Conservation (phyloP, 2,329 filamentous ascomycete species). For the Waltergamsia citrina region DNA sequence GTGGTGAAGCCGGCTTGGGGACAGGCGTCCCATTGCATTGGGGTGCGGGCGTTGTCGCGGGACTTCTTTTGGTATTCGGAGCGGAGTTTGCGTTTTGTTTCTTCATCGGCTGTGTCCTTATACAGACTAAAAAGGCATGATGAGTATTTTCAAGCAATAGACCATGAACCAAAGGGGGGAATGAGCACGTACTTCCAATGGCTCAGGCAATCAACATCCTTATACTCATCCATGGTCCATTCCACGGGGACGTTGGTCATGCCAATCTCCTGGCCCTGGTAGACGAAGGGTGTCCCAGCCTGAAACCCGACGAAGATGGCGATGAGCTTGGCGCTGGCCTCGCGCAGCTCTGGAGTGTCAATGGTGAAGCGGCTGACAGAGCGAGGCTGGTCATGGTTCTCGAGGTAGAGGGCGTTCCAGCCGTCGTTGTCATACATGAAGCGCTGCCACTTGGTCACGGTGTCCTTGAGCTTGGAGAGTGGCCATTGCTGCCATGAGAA, state of each 20-base stretch:
- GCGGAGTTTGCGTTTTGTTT: conserved; percentile 24
- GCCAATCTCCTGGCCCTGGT: conserved; percentile 61
- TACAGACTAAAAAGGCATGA: conserved; percentile 16
- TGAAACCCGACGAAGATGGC: conserved; percentile 47
- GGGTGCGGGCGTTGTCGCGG: conserved; percentile 61
- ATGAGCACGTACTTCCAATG: conserved; percentile 37
- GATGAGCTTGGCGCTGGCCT: conserved; percentile 47
- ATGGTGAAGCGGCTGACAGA: conserved; percentile 46
- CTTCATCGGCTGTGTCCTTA: conserved; percentile 26
- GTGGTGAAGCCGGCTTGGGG: conserved; percentile 57
- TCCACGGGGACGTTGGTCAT: conserved; percentile 53
- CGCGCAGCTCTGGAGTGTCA: conserved; percentile 37
- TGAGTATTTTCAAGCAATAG: too few relatives aligned
- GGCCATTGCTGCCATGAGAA: conserved; percentile 31
- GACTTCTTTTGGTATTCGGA: conserved; percentile 46
- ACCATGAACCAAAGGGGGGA: too few relatives aligned
- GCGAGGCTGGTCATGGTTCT: conserved; percentile 58
- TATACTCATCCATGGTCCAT: conserved; percentile 57
- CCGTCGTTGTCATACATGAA: conserved; percentile 50
- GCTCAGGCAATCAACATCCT: conserved; percentile 53
- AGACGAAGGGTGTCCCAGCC: conserved; percentile 56
- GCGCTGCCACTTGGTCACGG: conserved; percentile 47
- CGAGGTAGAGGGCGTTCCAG: conserved; percentile 57
- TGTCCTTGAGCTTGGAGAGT: conserved; percentile 40
- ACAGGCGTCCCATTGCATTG: conserved; percentile 60